A percentile compares a stretch with the other conserved stretches of the same genome.
These are phyloP conservation scores for Pinus tabuliformis DNA, from an alignment of 75 land plant species.

Conservation along the genomic window DNA sequence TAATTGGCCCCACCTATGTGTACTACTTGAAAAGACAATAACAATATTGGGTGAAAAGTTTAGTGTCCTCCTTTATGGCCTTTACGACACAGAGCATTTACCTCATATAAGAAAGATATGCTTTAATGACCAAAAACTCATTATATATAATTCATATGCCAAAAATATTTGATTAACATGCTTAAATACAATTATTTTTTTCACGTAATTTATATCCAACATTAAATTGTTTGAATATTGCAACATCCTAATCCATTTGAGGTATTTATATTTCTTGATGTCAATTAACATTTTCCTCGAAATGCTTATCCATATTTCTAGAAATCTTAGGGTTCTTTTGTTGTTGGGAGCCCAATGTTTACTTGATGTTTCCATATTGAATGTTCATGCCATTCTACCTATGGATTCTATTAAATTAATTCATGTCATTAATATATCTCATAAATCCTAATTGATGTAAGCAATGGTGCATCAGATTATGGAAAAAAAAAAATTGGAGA, in stretches of 20 bases:
- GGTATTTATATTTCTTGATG: too few relatives aligned
- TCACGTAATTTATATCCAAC: too few relatives aligned
- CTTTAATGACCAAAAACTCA: too few relatives aligned
- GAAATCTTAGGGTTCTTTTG: background rate
- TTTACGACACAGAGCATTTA: too few relatives aligned
- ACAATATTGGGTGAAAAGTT: too few relatives aligned
- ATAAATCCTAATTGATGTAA: conserved; percentile 86
- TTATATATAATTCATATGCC: background rate
- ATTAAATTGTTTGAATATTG: too few relatives aligned
- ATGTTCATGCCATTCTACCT: background rate
- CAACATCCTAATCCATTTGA: too few relatives aligned
- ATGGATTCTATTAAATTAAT: background rate
- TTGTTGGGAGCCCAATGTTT: background rate
- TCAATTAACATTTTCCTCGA: too few relatives aligned
- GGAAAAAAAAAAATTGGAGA: conserved; percentile 94
- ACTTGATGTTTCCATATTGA: background rate
- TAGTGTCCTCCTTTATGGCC: too few relatives aligned
- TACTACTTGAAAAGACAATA: too few relatives aligned
- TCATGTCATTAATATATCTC: background rate
- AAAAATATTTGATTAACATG: background rate
- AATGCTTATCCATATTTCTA: background rate
- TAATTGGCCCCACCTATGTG: too few relatives aligned
- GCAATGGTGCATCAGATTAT: conserved; percentile 96
- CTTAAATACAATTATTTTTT: background rate
- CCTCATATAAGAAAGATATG: too few relatives aligned